phyloP scores from a whole-genome alignment of 1,139 yeast genomes.

The Lodderomyces metapsilosis region DNA sequence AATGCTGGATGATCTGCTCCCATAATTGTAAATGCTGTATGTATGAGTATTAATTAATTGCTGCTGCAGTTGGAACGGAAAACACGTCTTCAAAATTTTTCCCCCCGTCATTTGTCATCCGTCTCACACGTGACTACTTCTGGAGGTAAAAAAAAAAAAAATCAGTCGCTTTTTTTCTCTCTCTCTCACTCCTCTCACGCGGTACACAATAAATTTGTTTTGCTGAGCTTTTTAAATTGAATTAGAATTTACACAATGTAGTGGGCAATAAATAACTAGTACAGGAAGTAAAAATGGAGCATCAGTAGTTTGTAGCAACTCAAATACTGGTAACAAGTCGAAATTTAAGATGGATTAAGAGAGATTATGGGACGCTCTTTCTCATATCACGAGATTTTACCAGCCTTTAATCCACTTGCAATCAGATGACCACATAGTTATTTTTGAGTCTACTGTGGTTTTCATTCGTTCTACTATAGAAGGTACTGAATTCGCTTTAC shows the following conservation, averaged over 20 bases:
- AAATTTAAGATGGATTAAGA: neutral
- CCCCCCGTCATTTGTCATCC: too few relatives aligned
- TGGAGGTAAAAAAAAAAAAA: neutral
- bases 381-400: constrained; percentile 1
- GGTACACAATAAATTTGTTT: too few relatives aligned
- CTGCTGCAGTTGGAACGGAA: too few relatives aligned
- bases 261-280: neutral
- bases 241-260: neutral
- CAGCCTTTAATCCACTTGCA: constrained; percentile 1
- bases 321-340: neutral
- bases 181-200: neutral
- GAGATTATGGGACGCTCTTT: neutral
- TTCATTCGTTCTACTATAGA: too few relatives aligned
- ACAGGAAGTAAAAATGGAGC: neutral
- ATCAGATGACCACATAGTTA: neutral
- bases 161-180: neutral
- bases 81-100: too few relatives aligned
- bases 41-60: neutral
- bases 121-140: too few relatives aligned
- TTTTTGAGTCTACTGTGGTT: too few relatives aligned
- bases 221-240: neutral
- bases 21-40: neutral
- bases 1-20: constrained; percentile 67
- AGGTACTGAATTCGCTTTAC: too few relatives aligned
- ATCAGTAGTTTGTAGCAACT: neutral